Base-by-base conservation (phyloP, 495 filamentous ascomycete genomes). In the Venustampulla echinocandica region DNA sequence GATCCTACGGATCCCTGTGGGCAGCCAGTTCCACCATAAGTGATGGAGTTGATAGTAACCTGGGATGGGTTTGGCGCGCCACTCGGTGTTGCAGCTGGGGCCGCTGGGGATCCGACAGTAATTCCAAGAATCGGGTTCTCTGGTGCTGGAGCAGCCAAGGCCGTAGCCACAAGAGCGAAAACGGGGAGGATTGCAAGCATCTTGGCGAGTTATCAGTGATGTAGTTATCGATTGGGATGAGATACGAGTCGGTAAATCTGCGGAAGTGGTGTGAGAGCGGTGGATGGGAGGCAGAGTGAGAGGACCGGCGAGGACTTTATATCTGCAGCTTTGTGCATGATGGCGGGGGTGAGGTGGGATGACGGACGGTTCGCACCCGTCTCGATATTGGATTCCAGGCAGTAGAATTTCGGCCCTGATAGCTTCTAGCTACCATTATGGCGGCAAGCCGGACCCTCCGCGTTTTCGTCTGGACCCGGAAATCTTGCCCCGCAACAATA, bases 11-110 rank as follows among this genome's bases (percentile, higher is more conserved):
- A 61, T 17, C 64, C 63, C 32, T 68, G 65, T 0, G 68, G 67
- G 60, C 71, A 76, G 15, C 71, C 73, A 7, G 63, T 70, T 34
- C 73, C 73, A 42, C 64, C 70, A 55, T 68, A 74, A n/a, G 62
- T 60, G 34, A 74, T 56, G 42, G 55, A 62, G 6, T 47, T 46
- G 55, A 73, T 68, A 27, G 50, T 23, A 23, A 67, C 64, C 4
- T 62, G 13, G n/a, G 46, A 38, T 11, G 46, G 52, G 25, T 54
- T 46, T 41, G 52, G 52, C 4, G 20, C 42, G 22, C 22, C 22
- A 7, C 19, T 41, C 9, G 42, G 7, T 11, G 36, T 28, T 14
- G 36, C 30, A 14, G 42, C 19, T 2, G 49, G 17, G 1, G 33
- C 23, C 23, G 17, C 37, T 20, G 37, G 37, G 18, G 10, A n/a